Base-by-base conservation (phyloP, 805 yeast species). In the Danielia reshetovae region DNA sequence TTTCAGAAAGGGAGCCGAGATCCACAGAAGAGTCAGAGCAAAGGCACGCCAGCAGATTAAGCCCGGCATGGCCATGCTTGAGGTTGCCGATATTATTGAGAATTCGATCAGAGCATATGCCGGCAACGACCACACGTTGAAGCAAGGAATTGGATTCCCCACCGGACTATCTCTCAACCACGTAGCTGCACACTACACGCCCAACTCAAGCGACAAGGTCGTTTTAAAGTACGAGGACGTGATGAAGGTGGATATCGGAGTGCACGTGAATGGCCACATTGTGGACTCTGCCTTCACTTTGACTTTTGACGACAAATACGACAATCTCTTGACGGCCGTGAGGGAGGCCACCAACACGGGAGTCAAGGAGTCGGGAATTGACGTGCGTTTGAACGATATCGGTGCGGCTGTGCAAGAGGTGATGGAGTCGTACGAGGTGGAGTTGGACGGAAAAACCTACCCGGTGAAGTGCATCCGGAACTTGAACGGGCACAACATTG, bases 111-210 rank as follows among this genome's bases (percentile, higher is more conserved):
- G 97, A 49, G 74, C 79, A 4, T 77, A 81, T 49, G 73, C 88
- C 11, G 82, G 74, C 27, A 82, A 81, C 32, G 82, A 79, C 49
- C 71, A 78, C 27, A 72, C 75, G 19, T 70, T 74, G 41, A 60
- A 57, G 35, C 93, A 87, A 12, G 99, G 99, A 25, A 78, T 89
- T 51, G 99, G 97, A 5, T 93, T 93, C 73, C 99, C 99, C 32
- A 88, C 97, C n/a, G 99, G 99, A 39, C 74, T 93, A 25, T 86
- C 96, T 1, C 61, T 90, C 45, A 93, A 93, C 62, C 85, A 88
- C 55, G 81, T 87, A 55, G 99, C 99, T 17, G 98, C 98, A 0
- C 99, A 93, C 59, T 93, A 88, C 62, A 90, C 97, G 0, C 98
- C 98, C 10, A 93, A 93, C 63, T 82, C 90, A 4, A 96, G 96